phyloP scores from a whole-genome alignment of 495 filamentous ascomycete genomes.

The Trichoderma asperelloides region DNA sequence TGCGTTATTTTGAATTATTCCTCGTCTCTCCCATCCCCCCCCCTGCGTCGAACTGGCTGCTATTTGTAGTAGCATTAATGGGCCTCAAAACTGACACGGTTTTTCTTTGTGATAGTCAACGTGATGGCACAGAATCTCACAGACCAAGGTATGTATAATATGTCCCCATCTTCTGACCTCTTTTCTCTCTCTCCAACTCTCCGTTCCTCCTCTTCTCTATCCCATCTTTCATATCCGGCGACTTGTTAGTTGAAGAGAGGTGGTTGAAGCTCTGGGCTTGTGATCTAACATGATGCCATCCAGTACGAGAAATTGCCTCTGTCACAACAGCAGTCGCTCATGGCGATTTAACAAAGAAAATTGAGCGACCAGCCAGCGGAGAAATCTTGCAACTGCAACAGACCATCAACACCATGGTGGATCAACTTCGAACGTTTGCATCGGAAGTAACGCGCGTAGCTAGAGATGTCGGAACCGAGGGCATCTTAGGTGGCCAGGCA shows the following conservation, averaged over 20 bases:
- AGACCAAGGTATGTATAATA: slow-evolving; percentile 39
- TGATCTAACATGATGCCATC: slow-evolving; percentile 13
- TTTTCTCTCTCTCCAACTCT: neutral
- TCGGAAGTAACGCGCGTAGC: slow-evolving; percentile 95
- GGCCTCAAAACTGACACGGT: slow-evolving; percentile 14
- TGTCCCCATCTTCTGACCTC: neutral
- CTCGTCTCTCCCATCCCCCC: slow-evolving; percentile 3
- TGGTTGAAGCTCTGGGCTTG: slow-evolving; percentile 1
- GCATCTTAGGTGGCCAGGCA: slow-evolving; percentile 92
- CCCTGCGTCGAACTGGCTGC: neutral
- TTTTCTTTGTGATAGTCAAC: slow-evolving; percentile 61
- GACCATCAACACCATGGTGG: slow-evolving; percentile 99
- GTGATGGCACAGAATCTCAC: slow-evolving; percentile 81
- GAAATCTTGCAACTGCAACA: slow-evolving; percentile 95
- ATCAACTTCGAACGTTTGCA: slow-evolving; percentile 92
- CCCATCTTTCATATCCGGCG: neutral
- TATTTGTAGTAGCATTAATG: neutral
- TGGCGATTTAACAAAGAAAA: slow-evolving; percentile 93
- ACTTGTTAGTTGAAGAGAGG: neutral
- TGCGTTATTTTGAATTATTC: slow-evolving; percentile 9
- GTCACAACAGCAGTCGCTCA: slow-evolving; percentile 96
- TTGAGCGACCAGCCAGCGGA: slow-evolving; percentile 85
- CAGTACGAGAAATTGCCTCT: slow-evolving; percentile 90
- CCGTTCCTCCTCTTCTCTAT: neutral
- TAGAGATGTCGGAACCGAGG: slow-evolving; percentile 93